Conservation (phyloP, 1,284 basidiomycete genomes). For the Cutaneotrichosporon spelunceum region DNA sequence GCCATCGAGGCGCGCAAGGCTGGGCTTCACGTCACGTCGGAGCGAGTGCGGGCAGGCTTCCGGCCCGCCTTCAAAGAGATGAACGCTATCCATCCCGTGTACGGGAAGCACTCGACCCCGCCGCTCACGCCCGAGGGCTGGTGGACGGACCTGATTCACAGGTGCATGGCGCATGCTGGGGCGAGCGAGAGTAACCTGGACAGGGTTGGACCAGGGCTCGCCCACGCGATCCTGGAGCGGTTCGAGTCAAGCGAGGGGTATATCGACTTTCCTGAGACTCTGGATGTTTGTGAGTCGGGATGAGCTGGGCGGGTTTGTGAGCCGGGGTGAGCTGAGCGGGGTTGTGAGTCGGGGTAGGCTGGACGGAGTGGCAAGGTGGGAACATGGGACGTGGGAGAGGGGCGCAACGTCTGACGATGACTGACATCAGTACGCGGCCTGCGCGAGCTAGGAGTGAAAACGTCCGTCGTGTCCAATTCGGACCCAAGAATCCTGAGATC, state of each 20-base stretch:
- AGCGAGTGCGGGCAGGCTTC: conserved; percentile 44
- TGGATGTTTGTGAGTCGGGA: conserved; percentile 31
- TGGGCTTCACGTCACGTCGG: conserved; percentile 40
- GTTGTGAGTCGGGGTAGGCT: background rate
- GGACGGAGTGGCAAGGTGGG: background rate
- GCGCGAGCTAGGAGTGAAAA: conserved; percentile 38
- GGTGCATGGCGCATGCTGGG: conserved; percentile 44
- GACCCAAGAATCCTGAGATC: conserved; percentile 45
- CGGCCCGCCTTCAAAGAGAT: conserved; percentile 49
- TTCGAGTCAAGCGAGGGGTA: conserved; percentile 51
- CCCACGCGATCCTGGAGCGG: conserved; percentile 33
- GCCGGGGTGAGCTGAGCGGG: background rate
- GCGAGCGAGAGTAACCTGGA: conserved; percentile 32
- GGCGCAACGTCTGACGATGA: background rate
- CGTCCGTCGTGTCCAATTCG: conserved; percentile 48
- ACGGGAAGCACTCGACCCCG: conserved; percentile 42
- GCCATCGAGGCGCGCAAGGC: conserved; percentile 45
- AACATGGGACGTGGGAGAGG: background rate
- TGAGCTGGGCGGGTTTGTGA: background rate
- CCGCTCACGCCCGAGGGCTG: conserved; percentile 44
- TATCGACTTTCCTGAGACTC: conserved; percentile 44
- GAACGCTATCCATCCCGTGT: conserved; percentile 35
- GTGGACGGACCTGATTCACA: conserved; percentile 47
- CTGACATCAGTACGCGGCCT: conserved; percentile 37
- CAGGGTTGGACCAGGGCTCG: conserved; percentile 25